Evolutionary conservation across 2,329 filamentous ascomycete genomes (phyloP), one percentile per base, ranked within the genome.

Genomic region (Aspergillus versicolor): DNA sequence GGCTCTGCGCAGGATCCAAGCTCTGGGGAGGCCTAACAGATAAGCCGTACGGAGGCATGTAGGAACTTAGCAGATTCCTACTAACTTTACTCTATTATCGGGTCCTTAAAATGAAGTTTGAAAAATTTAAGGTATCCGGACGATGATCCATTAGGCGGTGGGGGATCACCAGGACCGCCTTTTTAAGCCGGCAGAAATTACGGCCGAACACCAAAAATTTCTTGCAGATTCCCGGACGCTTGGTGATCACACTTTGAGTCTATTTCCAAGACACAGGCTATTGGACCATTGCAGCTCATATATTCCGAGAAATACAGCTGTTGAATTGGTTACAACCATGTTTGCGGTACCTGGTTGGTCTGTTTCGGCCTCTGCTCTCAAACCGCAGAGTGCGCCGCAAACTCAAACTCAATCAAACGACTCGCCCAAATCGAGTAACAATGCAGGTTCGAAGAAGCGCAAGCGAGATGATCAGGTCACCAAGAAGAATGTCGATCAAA

Each of bases 271-370:
- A 19, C 34, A 13, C 34, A 8, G 21, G 11, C 21, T 17, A 9
- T 21, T 47, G 17, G n/a, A 34, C 27, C 15, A 40, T 37, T 21
- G 9, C 41, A 6, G 12, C 32, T 4, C 13, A 53, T 22, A 21
- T 24, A 17, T 30, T 9, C 13, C 8, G n/a, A 9, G 22, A 3
- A 13, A 3, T 34, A 6, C 12, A 3, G 12, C 5, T n/a, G 4
- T 4, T 2, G 6, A 15, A 19, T 38, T 8, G 15, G n/a, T 46
- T n/a, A 9, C 50, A 56, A 65, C 34, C 59, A 75, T 97, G 93
- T 97, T 97, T 74, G 88, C 92, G 9, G 92, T 97, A 30, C 90
- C 90, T 68, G 94, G 94, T 65, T 97, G 93, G 92, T 91, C 91
- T 40, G 82, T 97, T 37, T 85, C 90, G 55, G 83, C 88, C 60